Base-by-base conservation (phyloP, 2,329 filamentous ascomycete genomes). In the Beauveria scarabaeidicola region DNA sequence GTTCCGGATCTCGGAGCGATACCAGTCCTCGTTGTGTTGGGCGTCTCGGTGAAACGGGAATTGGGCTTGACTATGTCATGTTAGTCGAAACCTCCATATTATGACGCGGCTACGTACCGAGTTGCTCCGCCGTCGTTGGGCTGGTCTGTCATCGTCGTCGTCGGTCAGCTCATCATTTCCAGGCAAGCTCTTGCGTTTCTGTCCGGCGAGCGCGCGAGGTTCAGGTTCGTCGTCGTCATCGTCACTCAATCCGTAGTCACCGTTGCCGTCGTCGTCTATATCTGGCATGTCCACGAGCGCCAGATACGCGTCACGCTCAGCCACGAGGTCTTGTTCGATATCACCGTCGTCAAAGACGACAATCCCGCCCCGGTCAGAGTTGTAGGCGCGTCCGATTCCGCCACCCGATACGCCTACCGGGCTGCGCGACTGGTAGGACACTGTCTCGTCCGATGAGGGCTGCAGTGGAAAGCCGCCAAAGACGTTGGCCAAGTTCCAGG, bases 291-390 rank as follows among this genome's bases (percentile, higher is more conserved):
- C 88, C 50, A 90, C 79, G 55, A 97, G 76, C n/a, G 88, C 87
- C 64, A 89, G 83, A 69, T 95, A 97, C 43, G 94, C 92, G 61
- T 90, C 86, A 65, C 85, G 82, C 73, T 97, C 91, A 1, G 77
- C 76, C 13, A 73, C 74, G 38, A 99, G 76, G 38, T 92, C 89
- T 65, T 93, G 89, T 65, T 93, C 89, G 54, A 99, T 92, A 71
- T 99, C 94, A 1, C 93, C 94, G 69, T 97, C 94, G 69, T 97
- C 94, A 71, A 94, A 96, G 2, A 97, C 91, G 62, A 99, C 84
- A 46, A 99, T 89, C 0, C 94, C 94, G 19, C 93, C 93, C 68
- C 82, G 88, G 32, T 90, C 89, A 5, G 89, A 85, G 64, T 83
- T 86, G 70, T 95, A 97, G 0, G 80, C 76, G 15, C 84, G 81